Percentiles rank a stretch among this genome's conserved stretches.
These are phyloP conservation scores for Neonectria punicea DNA, from an alignment of 2,329 filamentous ascomycete species.

Conservation along the genomic window DNA sequence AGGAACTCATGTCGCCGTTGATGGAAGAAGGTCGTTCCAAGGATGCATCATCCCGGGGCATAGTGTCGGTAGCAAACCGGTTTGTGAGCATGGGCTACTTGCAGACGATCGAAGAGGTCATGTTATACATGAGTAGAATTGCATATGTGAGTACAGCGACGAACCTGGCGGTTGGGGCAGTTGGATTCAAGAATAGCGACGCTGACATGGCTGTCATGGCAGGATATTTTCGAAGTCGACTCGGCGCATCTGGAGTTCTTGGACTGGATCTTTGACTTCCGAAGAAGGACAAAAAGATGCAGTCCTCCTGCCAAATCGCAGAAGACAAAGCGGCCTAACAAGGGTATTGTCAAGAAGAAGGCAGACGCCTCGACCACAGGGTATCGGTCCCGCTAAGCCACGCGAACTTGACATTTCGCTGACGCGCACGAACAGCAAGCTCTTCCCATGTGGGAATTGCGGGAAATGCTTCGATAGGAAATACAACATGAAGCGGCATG, in stretches of 20 bases:
- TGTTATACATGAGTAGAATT: conserved; percentile 19
- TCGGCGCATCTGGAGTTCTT: background rate
- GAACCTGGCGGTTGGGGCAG: fast-evolving
- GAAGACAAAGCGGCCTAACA: background rate
- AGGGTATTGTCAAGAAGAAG: background rate
- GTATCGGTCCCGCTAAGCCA: background rate
- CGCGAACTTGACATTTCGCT: background rate
- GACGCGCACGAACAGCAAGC: background rate
- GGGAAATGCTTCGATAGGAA: background rate
- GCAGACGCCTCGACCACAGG: background rate
- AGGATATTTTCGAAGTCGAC: background rate
- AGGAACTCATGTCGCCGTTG: fast-evolving
- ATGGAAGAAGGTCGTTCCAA: fast-evolving
- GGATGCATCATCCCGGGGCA: conserved; percentile 1
- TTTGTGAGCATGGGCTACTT: conserved; percentile 29
- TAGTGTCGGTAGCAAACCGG: conserved; percentile 9
- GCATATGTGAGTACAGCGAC: conserved; percentile 18
- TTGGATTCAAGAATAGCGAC: background rate
- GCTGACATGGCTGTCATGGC: background rate
- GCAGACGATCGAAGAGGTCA: conserved; percentile 19
- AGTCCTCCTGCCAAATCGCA: background rate
- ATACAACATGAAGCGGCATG: conserved; percentile 12
- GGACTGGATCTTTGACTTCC: background rate
- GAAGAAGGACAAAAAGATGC: background rate
- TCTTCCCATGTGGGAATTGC: background rate